phyloP scores from a whole-genome alignment of 352 stramenopile species.

The Blastocystis sp. region DNA sequence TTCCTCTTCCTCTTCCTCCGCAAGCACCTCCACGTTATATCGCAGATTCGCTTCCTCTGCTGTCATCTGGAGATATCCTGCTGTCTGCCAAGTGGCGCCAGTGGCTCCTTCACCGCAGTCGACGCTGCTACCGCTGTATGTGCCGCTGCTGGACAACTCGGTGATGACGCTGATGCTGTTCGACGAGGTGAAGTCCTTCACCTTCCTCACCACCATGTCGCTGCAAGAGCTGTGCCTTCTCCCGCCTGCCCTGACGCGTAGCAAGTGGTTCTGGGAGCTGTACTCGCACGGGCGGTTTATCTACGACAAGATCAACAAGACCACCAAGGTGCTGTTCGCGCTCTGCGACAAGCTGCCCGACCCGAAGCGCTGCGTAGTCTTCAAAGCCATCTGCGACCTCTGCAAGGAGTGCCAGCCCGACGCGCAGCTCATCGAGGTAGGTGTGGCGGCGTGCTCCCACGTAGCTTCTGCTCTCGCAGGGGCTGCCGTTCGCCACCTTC shows the following conservation, averaged over 20 bases:
- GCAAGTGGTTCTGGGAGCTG: constrained; percentile 58
- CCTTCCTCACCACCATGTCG: constrained; percentile 25
- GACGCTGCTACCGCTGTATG: constrained; percentile 38
- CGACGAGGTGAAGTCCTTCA: constrained; percentile 56
- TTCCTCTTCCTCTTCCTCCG: constrained; percentile 22
- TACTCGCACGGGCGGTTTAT: constrained; percentile 61
- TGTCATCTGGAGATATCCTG: constrained; percentile 19
- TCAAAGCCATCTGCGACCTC: constrained; percentile 53
- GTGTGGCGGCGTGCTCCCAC: not conserved
- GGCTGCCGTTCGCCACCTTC: constrained; percentile 21
- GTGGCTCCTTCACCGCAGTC: constrained; percentile 9
- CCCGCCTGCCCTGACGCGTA: not conserved
- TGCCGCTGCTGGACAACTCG: constrained; percentile 35
- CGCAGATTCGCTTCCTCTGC: constrained; percentile 38
- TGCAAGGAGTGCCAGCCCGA: constrained; percentile 55
- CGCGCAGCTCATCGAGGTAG: constrained; percentile 19
- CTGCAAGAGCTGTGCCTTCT: constrained; percentile 18
- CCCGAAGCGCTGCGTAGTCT: constrained; percentile 2
- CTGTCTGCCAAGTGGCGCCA: too few species aligned
- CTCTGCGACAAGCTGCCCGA: not conserved
- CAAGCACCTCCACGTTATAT: constrained; percentile 16
- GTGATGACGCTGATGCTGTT: constrained; percentile 35
- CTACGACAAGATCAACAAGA: constrained; percentile 60
- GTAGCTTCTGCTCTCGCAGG: constrained; percentile 31
- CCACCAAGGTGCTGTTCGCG: constrained; percentile 11